Evolutionary conservation across 345 rosid species (phyloP), one percentile per base, ranked within the genome.

Genomic region (Acer negundo): DNA sequence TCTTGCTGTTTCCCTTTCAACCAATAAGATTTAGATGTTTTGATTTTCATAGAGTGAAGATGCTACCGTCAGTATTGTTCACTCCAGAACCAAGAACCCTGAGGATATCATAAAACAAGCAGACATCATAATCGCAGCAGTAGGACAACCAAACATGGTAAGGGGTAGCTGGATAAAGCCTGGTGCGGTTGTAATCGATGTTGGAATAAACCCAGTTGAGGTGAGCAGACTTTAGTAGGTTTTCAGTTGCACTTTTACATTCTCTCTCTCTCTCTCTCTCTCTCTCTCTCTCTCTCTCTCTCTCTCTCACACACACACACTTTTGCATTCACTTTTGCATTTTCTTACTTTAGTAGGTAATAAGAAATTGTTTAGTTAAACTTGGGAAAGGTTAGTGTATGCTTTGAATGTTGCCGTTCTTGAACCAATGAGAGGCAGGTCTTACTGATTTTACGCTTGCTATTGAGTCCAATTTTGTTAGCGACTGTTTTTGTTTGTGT

Each of bases 141-240:
- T 90, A 49, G 97, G 98, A 55, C 86, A 84, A 77, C 90, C 97
- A 40, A 87, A 89, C 79, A 91, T 93, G 98, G 97, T 91, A 42
- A 87, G 85, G 73, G 97, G 92, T 38, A 88, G 78, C 83, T 91
- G 98, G 97, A 90, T 95, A 51, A 95, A 95, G 77, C 97, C 94
- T 1, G 98, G 97, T 42, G 97, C 97, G 40, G 94, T 91, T 67
- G 72, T 94, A 20, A 92, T 94, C 26, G 97, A 91, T 80, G 97
- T 95, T n/a, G 97, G 98, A 76, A 95, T 90, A 78, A 95, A 90
- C 79, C 87, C 91, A 38, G 94, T 93, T 53, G 94, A 93, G 90
- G 96, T 91, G 44, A 86, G 82, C 67, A 26, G 19, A 44, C 23
- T 3, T 49, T 28, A 65, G 26, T 68, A 49, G 15, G 10, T 66